phyloP scores from a whole-genome alignment of 805 yeast species.

The Candida sphagnicola region DNA sequence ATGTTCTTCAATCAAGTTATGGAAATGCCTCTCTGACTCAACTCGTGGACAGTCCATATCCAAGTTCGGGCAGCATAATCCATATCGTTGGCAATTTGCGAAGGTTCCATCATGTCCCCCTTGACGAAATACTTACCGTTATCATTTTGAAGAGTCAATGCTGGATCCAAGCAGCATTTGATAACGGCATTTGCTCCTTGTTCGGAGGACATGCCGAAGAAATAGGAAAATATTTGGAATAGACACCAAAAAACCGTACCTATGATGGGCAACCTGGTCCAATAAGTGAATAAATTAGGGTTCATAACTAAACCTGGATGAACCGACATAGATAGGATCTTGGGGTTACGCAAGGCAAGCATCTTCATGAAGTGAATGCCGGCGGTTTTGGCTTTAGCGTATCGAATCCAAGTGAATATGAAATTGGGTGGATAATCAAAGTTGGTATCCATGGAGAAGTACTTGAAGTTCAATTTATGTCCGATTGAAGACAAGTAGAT shows the following conservation, averaged over 20 bases:
- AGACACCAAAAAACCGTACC: conserved; percentile 71
- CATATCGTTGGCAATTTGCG: conserved; percentile 50
- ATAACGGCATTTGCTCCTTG: conserved; percentile 67
- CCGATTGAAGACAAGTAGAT: conserved; percentile 64
- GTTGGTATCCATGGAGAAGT: conserved; percentile 43
- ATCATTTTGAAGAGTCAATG: conserved; percentile 45
- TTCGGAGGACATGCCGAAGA: conserved; percentile 70
- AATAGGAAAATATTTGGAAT: conserved; percentile 63
- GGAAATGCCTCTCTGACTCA: conserved; percentile 42
- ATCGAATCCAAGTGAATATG: conserved; percentile 72
- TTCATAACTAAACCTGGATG: conserved; percentile 89
- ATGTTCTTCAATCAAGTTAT: too few relatives aligned
- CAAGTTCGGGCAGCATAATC: conserved; percentile 67
- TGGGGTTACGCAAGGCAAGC: conserved; percentile 63
- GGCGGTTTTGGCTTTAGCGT: conserved; percentile 72
- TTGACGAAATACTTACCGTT: conserved; percentile 69
- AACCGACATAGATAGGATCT: conserved; percentile 58
- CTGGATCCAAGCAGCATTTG: conserved; percentile 55
- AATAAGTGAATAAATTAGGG: conserved; percentile 68
- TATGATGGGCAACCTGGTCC: conserved; percentile 75
- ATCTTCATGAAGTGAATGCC: conserved; percentile 70
- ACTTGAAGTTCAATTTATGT: conserved; percentile 49
- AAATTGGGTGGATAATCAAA: conserved; percentile 62
- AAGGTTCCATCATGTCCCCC: conserved; percentile 55
- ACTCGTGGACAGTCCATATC: conserved; percentile 71